Conservation (phyloP, 2,329 filamentous ascomycete genomes). For the Stemphylium beticola region DNA sequence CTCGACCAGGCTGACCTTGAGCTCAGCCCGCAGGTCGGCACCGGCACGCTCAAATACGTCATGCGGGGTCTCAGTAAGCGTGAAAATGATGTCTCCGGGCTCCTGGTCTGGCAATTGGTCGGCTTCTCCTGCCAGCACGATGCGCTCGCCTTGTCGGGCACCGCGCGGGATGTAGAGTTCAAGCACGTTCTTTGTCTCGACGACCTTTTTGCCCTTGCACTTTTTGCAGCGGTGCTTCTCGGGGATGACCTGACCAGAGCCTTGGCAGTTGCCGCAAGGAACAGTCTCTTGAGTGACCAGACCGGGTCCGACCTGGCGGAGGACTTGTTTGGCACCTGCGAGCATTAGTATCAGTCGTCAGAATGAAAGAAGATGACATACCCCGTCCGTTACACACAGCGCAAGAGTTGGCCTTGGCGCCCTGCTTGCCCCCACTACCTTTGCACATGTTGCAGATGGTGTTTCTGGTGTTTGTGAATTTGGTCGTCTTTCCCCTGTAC, state of each 20-base stretch:
- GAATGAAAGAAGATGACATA: conserved; percentile 33
- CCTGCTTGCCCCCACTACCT: conserved; percentile 88
- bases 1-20: conserved; percentile 82
- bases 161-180: conserved; percentile 96
- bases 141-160: conserved; percentile 79
- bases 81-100: conserved; percentile 92
- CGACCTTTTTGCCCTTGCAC: conserved; percentile 91
- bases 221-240: conserved; percentile 99
- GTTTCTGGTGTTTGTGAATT: conserved; percentile 95
- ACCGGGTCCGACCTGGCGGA: conserved; percentile 84
- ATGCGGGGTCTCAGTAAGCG: conserved; percentile 81
- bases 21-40: conserved; percentile 79
- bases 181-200: conserved; percentile 88
- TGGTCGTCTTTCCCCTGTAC: conserved; percentile 98
- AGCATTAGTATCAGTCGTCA: conserved; percentile 21
- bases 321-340: conserved; percentile 71
- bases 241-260: conserved; percentile 84
- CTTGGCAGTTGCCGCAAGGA: conserved; percentile 81
- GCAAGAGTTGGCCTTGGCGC: conserved; percentile 83
- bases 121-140: conserved; percentile 89
- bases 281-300: conserved; percentile 81
- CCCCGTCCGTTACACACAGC: conserved; percentile 82
- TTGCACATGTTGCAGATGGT: conserved; percentile 87
- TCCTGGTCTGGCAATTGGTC: conserved; percentile 89
- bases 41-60: conserved; percentile 82